Evolutionary conservation across 345 rosid species (phyloP).

Genomic region (Corchorus capsularis): DNA sequence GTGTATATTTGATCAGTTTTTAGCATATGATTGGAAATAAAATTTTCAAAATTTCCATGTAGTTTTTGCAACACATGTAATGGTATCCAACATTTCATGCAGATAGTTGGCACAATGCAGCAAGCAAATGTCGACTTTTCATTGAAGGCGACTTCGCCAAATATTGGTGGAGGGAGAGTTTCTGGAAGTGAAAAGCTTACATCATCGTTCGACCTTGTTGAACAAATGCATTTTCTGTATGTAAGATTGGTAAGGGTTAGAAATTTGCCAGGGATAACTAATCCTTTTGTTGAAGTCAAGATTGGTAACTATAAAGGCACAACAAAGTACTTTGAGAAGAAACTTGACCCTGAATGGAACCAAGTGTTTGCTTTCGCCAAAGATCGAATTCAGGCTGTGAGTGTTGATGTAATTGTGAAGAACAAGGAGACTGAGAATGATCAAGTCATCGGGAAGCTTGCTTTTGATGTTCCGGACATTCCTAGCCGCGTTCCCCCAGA

Average conservation of each 20-base stretch:
- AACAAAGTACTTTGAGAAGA: slow-evolving; percentile 32
- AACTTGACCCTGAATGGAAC: slow-evolving; percentile 34
- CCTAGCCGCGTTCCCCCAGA: slow-evolving; percentile 23
- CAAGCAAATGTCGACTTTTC: slow-evolving; percentile 33
- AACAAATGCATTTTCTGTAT: slow-evolving; percentile 43
- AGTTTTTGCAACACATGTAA: not conserved
- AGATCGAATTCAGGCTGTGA: slow-evolving; percentile 39
- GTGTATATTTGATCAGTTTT: not conserved
- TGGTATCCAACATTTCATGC: not conserved
- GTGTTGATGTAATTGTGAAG: slow-evolving; percentile 41
- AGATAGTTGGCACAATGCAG: slow-evolving; percentile 3
- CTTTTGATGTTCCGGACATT: slow-evolving; percentile 27
- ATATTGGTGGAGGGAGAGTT: slow-evolving; percentile 40
- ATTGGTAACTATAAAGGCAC: slow-evolving; percentile 39
- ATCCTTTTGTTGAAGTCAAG: slow-evolving; percentile 34
- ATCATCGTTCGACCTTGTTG: slow-evolving; percentile 52
- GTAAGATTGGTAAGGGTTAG: slow-evolving; percentile 39
- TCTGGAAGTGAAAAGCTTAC: slow-evolving; percentile 40
- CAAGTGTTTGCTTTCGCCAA: slow-evolving; percentile 47
- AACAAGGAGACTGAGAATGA: slow-evolving; percentile 17
- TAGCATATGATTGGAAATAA: not conserved
- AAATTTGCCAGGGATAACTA: slow-evolving; percentile 29
- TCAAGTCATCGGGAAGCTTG: slow-evolving; percentile 36
- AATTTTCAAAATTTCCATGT: not conserved
- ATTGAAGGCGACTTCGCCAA: slow-evolving; percentile 47